These are phyloP conservation scores for Yamadazyma endophytica DNA, from an alignment of 805 yeast species.

Conservation along the genomic window DNA sequence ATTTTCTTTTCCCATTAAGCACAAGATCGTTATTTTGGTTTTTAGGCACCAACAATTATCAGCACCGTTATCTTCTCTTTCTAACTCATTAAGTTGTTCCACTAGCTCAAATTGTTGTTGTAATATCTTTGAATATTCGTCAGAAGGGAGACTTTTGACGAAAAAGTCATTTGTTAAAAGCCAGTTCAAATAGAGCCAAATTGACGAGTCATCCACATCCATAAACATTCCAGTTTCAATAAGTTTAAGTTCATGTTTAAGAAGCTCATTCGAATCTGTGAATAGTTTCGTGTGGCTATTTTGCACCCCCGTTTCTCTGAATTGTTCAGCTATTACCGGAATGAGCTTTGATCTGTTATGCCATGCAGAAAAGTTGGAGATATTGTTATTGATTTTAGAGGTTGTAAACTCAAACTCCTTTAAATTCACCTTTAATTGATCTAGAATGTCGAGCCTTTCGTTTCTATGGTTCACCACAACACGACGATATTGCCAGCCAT, in stretches of 20 bases:
- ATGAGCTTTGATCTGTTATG: slow-evolving; percentile 78
- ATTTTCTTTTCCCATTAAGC: slow-evolving; percentile 13
- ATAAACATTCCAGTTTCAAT: slow-evolving; percentile 83
- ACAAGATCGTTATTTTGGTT: slow-evolving; percentile 46
- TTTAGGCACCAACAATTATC: slow-evolving; percentile 79
- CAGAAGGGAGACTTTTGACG: slow-evolving; percentile 18
- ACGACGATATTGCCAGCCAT: slow-evolving; percentile 94
- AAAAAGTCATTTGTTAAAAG: slow-evolving; percentile 46
- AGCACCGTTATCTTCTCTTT: slow-evolving; percentile 57
- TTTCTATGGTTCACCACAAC: slow-evolving; percentile 49
- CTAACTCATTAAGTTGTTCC: slow-evolving; percentile 65
- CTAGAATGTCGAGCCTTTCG: background rate
- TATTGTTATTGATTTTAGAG: slow-evolving; percentile 70
- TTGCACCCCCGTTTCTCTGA: slow-evolving; percentile 1
- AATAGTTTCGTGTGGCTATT: background rate
- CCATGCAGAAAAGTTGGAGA: slow-evolving; percentile 95
- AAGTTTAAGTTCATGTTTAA: slow-evolving; percentile 58
- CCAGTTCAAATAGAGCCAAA: slow-evolving; percentile 90
- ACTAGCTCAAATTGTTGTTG: slow-evolving; percentile 45
- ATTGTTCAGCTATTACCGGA: slow-evolving; percentile 40
- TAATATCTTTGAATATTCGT: slow-evolving; percentile 36
- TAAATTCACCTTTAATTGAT: slow-evolving; percentile 25
- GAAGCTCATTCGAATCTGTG: slow-evolving; percentile 17
- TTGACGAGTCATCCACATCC: slow-evolving; percentile 91
- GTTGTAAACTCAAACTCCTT: slow-evolving; percentile 77